Base-by-base conservation (phyloP, 345 rosid genomes). In the Microthlaspi erraticum region DNA sequence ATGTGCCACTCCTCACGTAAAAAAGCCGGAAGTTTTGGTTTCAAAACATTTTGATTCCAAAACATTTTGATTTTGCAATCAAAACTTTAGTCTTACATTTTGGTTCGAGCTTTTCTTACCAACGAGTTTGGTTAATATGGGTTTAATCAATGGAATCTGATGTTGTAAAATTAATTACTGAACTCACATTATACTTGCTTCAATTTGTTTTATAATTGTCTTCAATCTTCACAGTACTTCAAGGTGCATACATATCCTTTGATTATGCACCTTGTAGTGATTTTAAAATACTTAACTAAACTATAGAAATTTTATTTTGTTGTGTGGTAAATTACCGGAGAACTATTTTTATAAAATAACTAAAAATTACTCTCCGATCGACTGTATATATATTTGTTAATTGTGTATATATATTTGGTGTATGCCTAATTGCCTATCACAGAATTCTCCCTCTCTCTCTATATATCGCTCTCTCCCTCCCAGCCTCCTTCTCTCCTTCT, bases 391-490 rank as follows among this genome's bases (percentile, higher is more conserved):
- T 26, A 26, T 2, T 26, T 26, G 29, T 3, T 26, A 26, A 26
- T 26, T 26, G 57, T 63, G 56, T 51, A 42, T 61, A 32, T 18
- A 61, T 61, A 70, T 50, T 12, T 20, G 38, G 31, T 70, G 58
- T 58, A 48, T 49, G 57, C 34, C 66, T 39, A 1, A 60, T 10
- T 49, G 57, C 34, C 66, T 39, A 1, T 70, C n/a, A 36, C 38
- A 45, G 8, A 20, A 26, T 36, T 46, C 56, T 36, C 38, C 55
- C 2, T 5, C 13, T 16, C 41, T 34, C 31, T 39, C 55, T 67
- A 5, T 14, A 36, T 36, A 39, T 62, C 20, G 49, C 56, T 68
- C 46, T 64, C 64, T 20, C 44, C 41, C 42, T 18, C 39, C 39
- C 3, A 3, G 12, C 23, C 33, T 6, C 14, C 29, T n/a, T n/a